Base-by-base conservation (phyloP, 148 eudicot species). In the Chenopodium berlandieri region DNA sequence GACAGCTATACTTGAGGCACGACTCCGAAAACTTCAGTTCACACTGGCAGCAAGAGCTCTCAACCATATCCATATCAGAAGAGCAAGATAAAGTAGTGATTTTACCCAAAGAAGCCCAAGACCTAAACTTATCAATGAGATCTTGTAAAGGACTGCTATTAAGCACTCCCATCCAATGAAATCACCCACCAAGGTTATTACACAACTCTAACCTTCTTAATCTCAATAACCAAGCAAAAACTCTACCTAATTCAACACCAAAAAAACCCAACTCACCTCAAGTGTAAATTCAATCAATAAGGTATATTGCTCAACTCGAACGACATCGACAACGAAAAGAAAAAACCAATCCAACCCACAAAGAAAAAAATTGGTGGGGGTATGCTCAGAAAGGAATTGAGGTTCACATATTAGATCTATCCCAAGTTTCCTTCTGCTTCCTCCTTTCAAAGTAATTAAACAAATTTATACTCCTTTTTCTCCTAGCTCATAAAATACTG, bases 161-260 rank as follows among this genome's bases (percentile, higher is more conserved):
- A 85, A 84, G 86, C 80, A 91, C 85, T 90, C 97, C 95, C 97
- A 91, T 91, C 90, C 82, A 90, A 89, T 85, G 88, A 44, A 79
- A 87, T 76, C 73, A 87, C 69, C 88, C 87, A 81, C 63, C 85
- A 80, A 76, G 77, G 71, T 40, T 73, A 16, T 71, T 44, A 48
- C 75, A 83, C 77, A 83, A 82, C 69, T 77, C 78, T 17, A 64
- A 75, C 67, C 64, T 52, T 58, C 79, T 69, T 80, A 80, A 50
- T 73, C 76, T 64, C 75, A 68, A 47, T 64, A 47, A 34, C 44
- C 17, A 62, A 52, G 13, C 31, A 77, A 32, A 67, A 65, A 58
- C 25, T 80, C 56, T 34, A 48, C 71, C 81, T 69, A 84, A 81
- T 82, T 27, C 80, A 88, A 78, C 81, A 77, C 30, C 81, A 82